Evolutionary conservation across 2,329 filamentous ascomycete genomes (phyloP), one percentile per base, ranked within the genome.

Genomic region (Cladosporium sp.): DNA sequence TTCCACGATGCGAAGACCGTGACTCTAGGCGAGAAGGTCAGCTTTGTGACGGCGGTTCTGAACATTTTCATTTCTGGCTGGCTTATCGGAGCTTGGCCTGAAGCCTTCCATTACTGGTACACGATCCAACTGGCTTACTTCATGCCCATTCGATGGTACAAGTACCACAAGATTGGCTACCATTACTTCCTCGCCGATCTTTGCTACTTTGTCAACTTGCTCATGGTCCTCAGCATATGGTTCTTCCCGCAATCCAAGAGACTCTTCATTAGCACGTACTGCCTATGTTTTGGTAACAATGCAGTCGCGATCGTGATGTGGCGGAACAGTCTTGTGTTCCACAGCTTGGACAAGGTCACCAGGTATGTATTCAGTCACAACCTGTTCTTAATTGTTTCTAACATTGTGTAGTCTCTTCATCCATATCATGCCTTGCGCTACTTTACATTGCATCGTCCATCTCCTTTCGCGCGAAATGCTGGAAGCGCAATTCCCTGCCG

Each of bases 11-110:
- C 91, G 21, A 92, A 92, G 73, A 89, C 88, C 10, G 93, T 99
- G 71, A 97, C 93, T 1, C 79, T 91, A 58, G 89, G 93, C 66
- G 95, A 99, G 81, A 99, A 99, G 84, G 83, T 96, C 58, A 93
- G 94, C 6, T 99, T 99, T 79, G 97, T 99, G 68, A 94, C 89
- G 67, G 95, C 93, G 73, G 93, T 97, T 70, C 87, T 97, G 81
- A 99, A 99, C 80, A 95, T 99, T 77, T 96, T 99, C 79, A 88
- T 98, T 76, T 96, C 92, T 70, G 95, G 94, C 65, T 98, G 97
- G 77, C 82, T 99, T 56, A 91, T 99, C 62, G 95, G 95, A 67
- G 92, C 88, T 32, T 89, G 85, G 72, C 93, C 95, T 0, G 84
- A 96, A 72, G 90, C 88, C 77, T 97, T 98, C 78, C 94, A 96